Conservation (phyloP, 768 basidiomycete genomes). For the Hirschioporus abietinus region DNA sequence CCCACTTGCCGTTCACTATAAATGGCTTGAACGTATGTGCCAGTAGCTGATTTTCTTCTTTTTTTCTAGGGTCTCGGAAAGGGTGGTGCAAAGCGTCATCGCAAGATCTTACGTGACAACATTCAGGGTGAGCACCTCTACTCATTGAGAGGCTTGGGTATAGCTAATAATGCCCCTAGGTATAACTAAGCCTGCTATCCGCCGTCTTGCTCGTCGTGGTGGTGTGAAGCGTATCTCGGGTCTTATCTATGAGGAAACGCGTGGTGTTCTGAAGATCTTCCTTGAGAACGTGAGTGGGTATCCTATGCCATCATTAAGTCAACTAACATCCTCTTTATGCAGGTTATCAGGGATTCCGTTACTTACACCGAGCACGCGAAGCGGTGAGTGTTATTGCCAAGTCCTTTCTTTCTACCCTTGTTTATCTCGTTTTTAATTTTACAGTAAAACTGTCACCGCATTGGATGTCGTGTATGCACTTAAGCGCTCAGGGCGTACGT, state of each 20-base stretch:
- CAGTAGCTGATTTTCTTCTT: not conserved
- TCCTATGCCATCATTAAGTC: not conserved
- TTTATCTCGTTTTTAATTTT: not conserved
- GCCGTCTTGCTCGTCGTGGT: constrained; percentile 79
- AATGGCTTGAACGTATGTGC: not conserved
- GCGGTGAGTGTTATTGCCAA: constrained; percentile 30
- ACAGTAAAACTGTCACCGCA: constrained; percentile 81
- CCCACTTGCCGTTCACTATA: not conserved
- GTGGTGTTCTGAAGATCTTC: constrained; percentile 74
- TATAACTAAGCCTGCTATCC: constrained; percentile 67
- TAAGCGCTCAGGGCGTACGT: constrained; percentile 80
- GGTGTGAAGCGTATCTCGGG: constrained; percentile 78
- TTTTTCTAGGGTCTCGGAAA: constrained; percentile 64
- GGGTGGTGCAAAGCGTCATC: constrained; percentile 75
- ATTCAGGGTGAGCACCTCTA: constrained; percentile 54
- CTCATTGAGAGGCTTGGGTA: not conserved
- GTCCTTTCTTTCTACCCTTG: not conserved
- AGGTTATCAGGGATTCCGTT: constrained; percentile 88
- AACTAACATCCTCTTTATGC: constrained; percentile 14
- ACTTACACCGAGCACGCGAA: constrained; percentile 99
- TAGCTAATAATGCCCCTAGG: constrained; percentile 20
- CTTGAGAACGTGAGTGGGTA: constrained; percentile 41
- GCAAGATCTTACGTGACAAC: constrained; percentile 78
- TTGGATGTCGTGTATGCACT: constrained; percentile 90
- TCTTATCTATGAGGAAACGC: constrained; percentile 78